Evolutionary conservation across 306 rosid genomes (phyloP).

Genomic region (Hippophae tibetana): DNA sequence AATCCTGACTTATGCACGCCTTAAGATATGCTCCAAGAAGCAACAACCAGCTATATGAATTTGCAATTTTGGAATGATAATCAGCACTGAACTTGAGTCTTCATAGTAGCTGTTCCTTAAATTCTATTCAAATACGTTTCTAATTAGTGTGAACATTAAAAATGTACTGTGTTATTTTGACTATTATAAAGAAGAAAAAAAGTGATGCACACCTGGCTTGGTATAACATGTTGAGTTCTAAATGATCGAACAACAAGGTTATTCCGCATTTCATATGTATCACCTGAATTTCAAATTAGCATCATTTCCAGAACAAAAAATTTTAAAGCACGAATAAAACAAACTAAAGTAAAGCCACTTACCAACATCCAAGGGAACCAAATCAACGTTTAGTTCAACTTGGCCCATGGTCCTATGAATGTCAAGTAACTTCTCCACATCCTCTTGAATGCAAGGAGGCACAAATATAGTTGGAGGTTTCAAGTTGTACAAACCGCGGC

Average conservation of each 20-base stretch:
- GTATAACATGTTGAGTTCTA: constrained; percentile 77
- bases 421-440: constrained; percentile 80
- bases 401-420: constrained; percentile 78
- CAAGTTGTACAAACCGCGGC: constrained; percentile 80
- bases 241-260: constrained; percentile 94
- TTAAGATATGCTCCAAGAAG: neutral
- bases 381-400: constrained; percentile 66
- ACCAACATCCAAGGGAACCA: constrained; percentile 87
- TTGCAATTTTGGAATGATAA: neutral
- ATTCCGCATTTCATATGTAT: constrained; percentile 81
- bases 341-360: constrained; percentile 24
- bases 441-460: constrained; percentile 79
- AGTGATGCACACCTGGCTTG: constrained; percentile 70
- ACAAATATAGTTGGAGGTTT: constrained; percentile 86
- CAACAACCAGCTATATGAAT: neutral
- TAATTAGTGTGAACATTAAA: neutral
- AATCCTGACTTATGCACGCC: neutral
- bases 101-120: no score
- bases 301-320: constrained; percentile 15
- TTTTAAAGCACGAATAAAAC: constrained; percentile 11
- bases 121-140: neutral
- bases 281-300: constrained; percentile 53
- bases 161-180: neutral
- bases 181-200: neutral
- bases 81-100: neutral